phyloP scores from a whole-genome alignment of 257 asterid genomes.

The Solanum paucissectum region DNA sequence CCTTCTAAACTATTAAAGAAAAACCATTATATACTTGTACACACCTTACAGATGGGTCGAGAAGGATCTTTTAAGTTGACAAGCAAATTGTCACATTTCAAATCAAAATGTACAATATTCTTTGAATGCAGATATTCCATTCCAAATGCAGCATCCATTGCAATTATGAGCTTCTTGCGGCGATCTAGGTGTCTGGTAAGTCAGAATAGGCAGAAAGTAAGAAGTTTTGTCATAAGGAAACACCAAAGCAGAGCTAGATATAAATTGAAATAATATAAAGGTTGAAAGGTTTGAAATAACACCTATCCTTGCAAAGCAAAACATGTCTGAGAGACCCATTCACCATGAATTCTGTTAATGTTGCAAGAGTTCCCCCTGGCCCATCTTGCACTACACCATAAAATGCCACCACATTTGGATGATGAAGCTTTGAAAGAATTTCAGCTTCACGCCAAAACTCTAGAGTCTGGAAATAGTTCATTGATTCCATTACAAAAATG shows the following conservation, averaged over 20 bases:
- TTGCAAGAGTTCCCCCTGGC: conserved; percentile 90
- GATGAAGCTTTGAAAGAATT: conserved; percentile 91
- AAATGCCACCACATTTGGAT: conserved; percentile 93
- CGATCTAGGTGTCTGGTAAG: conserved; percentile 69
- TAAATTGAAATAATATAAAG: background rate
- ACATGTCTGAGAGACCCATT: conserved; percentile 88
- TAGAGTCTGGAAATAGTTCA: conserved; percentile 32
- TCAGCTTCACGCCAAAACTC: conserved; percentile 96
- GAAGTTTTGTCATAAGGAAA: background rate
- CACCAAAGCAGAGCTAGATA: background rate
- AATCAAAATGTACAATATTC: conserved; percentile 89
- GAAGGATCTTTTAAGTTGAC: conserved; percentile 92
- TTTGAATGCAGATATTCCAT: conserved; percentile 94
- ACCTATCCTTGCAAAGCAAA: conserved; percentile 53
- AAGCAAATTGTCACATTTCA: conserved; percentile 90
- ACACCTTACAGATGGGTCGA: conserved; percentile 85
- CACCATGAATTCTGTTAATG: conserved; percentile 92
- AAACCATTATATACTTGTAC: background rate
- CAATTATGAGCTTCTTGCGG: conserved; percentile 83
- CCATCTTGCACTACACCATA: conserved; percentile 97
- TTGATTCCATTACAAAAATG: background rate
- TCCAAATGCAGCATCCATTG: conserved; percentile 97
- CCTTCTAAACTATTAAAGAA: background rate
- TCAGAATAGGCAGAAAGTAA: background rate
- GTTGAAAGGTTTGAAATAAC: background rate